These are phyloP conservation scores for Penicillium concentricum DNA, from an alignment of 2,329 filamentous ascomycete genomes.

Conservation along the genomic window DNA sequence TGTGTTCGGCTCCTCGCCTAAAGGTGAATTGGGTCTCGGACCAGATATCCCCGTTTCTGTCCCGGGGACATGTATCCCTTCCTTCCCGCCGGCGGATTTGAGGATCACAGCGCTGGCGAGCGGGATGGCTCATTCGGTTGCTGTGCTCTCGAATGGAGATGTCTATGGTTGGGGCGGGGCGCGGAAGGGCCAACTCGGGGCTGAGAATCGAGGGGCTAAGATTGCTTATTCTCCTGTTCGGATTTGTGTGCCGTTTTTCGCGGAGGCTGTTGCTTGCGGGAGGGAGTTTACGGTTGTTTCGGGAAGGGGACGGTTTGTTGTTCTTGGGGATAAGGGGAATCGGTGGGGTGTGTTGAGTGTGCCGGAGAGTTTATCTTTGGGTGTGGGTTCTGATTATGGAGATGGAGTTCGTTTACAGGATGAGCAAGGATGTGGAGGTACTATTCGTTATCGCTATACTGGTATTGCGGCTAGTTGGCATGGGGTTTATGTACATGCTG, in stretches of 20 bases:
- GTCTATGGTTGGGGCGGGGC: constrained; percentile 88
- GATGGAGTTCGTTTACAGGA: not conserved
- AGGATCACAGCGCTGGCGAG: constrained; percentile 66
- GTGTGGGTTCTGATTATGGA: not conserved
- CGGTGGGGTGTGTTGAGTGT: constrained; percentile 66
- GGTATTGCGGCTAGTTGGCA: constrained; percentile 79
- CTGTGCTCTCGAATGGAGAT: constrained; percentile 70
- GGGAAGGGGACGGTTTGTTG: constrained; percentile 57
- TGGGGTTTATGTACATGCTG: constrained; percentile 66
- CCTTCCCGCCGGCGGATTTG: constrained; percentile 63
- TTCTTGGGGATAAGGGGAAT: constrained; percentile 66
- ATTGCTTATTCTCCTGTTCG: constrained; percentile 61
- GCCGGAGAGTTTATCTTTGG: constrained; percentile 40
- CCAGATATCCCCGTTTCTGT: constrained; percentile 39
- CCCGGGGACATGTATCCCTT: constrained; percentile 48
- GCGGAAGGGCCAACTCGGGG: constrained; percentile 79
- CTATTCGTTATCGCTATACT: constrained; percentile 61
- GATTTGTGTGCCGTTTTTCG: constrained; percentile 63
- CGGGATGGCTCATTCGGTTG: constrained; percentile 75
- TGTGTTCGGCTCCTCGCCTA: constrained; percentile 64
- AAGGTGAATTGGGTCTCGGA: constrained; percentile 68
- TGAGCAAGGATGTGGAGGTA: constrained; percentile 19
- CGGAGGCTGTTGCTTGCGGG: constrained; percentile 69
- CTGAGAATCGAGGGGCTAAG: constrained; percentile 46
- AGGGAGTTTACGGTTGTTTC: constrained; percentile 79